Conservation (phyloP, 2,329 filamentous ascomycete species). For the Epichloe uncinata region DNA sequence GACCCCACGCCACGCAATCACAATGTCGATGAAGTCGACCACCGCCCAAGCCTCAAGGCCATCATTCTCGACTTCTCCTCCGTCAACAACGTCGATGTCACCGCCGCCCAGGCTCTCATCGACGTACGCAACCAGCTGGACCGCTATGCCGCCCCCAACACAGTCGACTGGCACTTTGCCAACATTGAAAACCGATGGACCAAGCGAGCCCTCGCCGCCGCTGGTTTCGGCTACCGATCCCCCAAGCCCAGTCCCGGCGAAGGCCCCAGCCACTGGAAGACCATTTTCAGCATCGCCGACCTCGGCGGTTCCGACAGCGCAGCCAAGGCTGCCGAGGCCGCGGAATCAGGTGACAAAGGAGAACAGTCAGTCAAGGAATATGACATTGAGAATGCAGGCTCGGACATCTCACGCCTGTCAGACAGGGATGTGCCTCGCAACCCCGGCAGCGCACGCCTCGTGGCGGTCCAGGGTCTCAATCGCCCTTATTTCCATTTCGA, state of each 20-base stretch:
- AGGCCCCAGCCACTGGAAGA: constrained; percentile 37
- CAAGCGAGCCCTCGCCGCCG: constrained; percentile 38
- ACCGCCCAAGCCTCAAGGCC: constrained; percentile 38
- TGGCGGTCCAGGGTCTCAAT: constrained; percentile 32
- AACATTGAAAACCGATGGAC: constrained; percentile 42
- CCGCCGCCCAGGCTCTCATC: constrained; percentile 38
- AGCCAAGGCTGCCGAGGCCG: constrained; percentile 27
- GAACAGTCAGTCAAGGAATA: constrained; percentile 10
- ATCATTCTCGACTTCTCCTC: constrained; percentile 42
- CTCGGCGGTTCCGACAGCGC: constrained; percentile 61
- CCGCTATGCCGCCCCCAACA: constrained; percentile 31
- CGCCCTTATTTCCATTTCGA: constrained; percentile 40
- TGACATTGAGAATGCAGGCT: constrained; percentile 17
- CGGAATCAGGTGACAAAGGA: constrained; percentile 43
- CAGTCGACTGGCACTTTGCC: constrained; percentile 38
- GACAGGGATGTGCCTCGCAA: constrained; percentile 18
- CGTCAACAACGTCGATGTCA: constrained; percentile 43
- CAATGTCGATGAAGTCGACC: constrained; percentile 17
- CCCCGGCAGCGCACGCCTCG: constrained; percentile 17
- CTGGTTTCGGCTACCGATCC: constrained; percentile 35
- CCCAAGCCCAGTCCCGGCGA: constrained; percentile 9
- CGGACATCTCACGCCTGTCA: constrained; percentile 10
- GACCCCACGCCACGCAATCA: constrained; percentile 30
- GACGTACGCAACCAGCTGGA: constrained; percentile 42
- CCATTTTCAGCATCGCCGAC: constrained; percentile 87